Evolutionary conservation across 352 stramenopile species (phyloP).

Genomic region (Aphanomyces stellatus): DNA sequence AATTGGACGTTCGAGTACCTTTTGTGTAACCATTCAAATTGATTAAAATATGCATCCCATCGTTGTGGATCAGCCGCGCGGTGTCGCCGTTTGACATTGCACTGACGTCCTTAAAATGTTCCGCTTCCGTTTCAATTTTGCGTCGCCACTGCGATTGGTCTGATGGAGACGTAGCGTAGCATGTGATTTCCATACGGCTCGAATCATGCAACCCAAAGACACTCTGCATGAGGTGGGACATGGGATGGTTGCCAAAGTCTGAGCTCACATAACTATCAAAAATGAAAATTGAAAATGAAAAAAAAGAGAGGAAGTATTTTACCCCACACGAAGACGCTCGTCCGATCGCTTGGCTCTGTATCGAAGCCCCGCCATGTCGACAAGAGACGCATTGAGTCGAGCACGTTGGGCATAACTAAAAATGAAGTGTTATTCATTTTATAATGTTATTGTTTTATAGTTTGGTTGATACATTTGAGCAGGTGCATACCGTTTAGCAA

Average conservation of each 20-base stretch:
- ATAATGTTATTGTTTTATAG: no score
- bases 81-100: slow-evolving; percentile 51
- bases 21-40: slow-evolving; percentile 94
- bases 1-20: slow-evolving; percentile 21
- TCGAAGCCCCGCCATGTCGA: slow-evolving; percentile 66
- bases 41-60: slow-evolving; percentile 87
- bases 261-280: slow-evolving; percentile 74
- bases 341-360: slow-evolving; percentile 55
- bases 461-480: not conserved
- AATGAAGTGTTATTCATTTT: no score
- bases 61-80: slow-evolving; percentile 64
- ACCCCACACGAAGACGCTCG: slow-evolving; percentile 74
- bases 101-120: slow-evolving; percentile 85
- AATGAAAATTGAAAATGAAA: no score
- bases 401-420: slow-evolving; percentile 58
- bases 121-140: slow-evolving; percentile 73
- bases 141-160: slow-evolving; percentile 76
- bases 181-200: slow-evolving; percentile 84
- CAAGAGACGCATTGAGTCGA: slow-evolving; percentile 79
- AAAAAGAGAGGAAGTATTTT: no score
- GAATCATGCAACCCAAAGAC: slow-evolving; percentile 87
- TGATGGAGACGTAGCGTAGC: slow-evolving; percentile 73
- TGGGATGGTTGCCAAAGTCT: slow-evolving; percentile 88
- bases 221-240: slow-evolving; percentile 87
- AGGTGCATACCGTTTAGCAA: slow-evolving; percentile 45